Conservation (phyloP, 768 basidiomycete species). For the Holtermanniella nyarrowii region DNA sequence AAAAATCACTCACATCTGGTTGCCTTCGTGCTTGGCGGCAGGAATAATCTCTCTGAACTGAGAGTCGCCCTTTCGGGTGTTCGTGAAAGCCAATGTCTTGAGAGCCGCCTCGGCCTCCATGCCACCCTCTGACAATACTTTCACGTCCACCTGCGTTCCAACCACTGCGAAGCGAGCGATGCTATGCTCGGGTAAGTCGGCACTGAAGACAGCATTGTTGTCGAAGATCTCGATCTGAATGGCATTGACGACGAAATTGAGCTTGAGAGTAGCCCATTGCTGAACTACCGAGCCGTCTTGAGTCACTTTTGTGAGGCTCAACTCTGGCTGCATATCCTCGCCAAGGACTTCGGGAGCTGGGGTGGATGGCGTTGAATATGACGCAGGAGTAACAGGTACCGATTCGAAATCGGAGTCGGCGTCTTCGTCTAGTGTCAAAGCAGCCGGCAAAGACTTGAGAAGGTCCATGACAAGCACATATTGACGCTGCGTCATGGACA, state of each 20-base stretch:
- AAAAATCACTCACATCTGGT: constrained; percentile 48
- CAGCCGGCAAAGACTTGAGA: constrained; percentile 49
- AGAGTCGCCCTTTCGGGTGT: constrained; percentile 68
- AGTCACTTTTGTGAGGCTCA: constrained; percentile 27
- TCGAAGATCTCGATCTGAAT: constrained; percentile 84
- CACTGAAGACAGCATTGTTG: constrained; percentile 49
- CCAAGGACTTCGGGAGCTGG: constrained; percentile 11
- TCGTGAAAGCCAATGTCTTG: constrained; percentile 84
- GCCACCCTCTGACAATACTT: constrained; percentile 71
- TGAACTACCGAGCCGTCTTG: constrained; percentile 39
- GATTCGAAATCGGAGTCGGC: constrained; percentile 31
- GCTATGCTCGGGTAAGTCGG: constrained; percentile 60
- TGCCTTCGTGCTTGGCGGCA: constrained; percentile 75
- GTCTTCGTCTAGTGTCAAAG: constrained; percentile 43
- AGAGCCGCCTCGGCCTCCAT: constrained; percentile 76
- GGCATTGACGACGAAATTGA: constrained; percentile 58
- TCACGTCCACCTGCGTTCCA: constrained; percentile 65
- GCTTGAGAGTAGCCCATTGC: constrained; percentile 59
- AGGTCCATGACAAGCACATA: constrained; percentile 27
- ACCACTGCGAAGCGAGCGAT: constrained; percentile 78
- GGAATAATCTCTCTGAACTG: constrained; percentile 93
- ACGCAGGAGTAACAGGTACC: constrained; percentile 13
- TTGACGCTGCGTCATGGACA: constrained; percentile 25
- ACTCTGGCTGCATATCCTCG: constrained; percentile 41
- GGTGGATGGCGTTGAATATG: constrained; percentile 8